phyloP scores from a whole-genome alignment of 441 rosid species.

The Sinapis alba region DNA sequence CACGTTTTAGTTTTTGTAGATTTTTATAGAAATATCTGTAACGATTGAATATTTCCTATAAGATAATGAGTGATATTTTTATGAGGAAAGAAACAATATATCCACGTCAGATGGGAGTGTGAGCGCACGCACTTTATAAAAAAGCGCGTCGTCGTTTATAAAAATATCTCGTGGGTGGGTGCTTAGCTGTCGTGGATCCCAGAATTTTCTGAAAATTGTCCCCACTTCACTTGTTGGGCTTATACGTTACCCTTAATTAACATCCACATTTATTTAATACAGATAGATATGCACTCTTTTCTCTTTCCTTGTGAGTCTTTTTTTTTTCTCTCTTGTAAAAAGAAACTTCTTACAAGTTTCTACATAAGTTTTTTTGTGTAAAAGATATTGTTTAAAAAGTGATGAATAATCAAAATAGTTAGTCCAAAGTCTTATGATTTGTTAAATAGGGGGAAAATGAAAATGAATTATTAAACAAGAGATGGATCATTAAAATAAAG shows the following conservation, averaged over 20 bases:
- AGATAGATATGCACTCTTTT: not conserved
- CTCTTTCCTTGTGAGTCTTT: not conserved
- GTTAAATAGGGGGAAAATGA: not conserved
- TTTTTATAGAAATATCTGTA: not conserved
- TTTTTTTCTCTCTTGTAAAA: too few relatives aligned
- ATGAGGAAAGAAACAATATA: not conserved
- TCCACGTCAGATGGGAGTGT: not conserved
- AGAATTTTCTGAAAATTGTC: not conserved
- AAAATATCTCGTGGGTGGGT: not conserved
- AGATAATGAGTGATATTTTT: not conserved
- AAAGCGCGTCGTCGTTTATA: slow-evolving; percentile 1
- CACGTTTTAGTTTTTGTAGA: too few relatives aligned
- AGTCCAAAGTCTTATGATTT: not conserved
- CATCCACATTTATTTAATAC: not conserved
- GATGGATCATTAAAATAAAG: not conserved
- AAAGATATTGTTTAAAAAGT: not conserved
- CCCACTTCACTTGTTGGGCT: slow-evolving; percentile 20
- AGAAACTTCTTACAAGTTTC: not conserved
- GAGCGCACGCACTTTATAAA: not conserved
- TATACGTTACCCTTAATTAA: slow-evolving; percentile 14
- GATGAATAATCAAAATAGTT: not conserved
- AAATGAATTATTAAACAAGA: not conserved
- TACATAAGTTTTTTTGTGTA: too few relatives aligned
- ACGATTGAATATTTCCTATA: not conserved
- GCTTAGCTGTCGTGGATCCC: slow-evolving; percentile 18